Conservation (phyloP, 148 eudicot genomes). For the Rheum nobile region DNA sequence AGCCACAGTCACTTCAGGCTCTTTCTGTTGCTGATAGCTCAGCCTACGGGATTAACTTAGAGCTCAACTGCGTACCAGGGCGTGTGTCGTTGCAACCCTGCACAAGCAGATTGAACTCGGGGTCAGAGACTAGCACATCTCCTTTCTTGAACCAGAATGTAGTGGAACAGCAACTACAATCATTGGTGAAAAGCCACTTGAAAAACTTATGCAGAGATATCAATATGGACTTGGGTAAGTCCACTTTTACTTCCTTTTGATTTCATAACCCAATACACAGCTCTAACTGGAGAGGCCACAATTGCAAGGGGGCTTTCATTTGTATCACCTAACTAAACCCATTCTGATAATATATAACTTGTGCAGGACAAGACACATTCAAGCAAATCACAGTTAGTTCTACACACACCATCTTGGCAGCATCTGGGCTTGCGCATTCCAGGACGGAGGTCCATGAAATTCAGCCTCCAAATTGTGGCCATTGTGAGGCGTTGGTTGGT, state of each 20-base stretch:
- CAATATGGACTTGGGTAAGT: constrained; percentile 31
- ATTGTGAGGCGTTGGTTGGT: not conserved
- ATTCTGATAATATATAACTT: not conserved
- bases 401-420: constrained; percentile 46
- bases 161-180: constrained; percentile 32
- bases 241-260: not conserved
- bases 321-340: not conserved
- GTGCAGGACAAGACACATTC: constrained; percentile 36
- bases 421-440: constrained; percentile 33
- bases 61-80: constrained; percentile 16
- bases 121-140: constrained; percentile 17
- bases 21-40: constrained; percentile 24
- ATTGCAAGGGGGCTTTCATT: too few species aligned
- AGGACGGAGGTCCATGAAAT: constrained; percentile 21
- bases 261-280: too few species aligned
- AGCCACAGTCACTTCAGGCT: constrained; percentile 20
- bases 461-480: constrained; percentile 5
- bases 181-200: constrained; percentile 36
- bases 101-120: constrained; percentile 34
- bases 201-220: constrained; percentile 23
- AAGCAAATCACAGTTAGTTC: constrained; percentile 1
- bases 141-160: constrained; percentile 18
- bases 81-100: constrained; percentile 42
- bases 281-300: too few species aligned
- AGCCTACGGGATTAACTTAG: constrained; percentile 20